phyloP scores from a whole-genome alignment of 768 basidiomycete species.

The Xerocomus spinulosus region DNA sequence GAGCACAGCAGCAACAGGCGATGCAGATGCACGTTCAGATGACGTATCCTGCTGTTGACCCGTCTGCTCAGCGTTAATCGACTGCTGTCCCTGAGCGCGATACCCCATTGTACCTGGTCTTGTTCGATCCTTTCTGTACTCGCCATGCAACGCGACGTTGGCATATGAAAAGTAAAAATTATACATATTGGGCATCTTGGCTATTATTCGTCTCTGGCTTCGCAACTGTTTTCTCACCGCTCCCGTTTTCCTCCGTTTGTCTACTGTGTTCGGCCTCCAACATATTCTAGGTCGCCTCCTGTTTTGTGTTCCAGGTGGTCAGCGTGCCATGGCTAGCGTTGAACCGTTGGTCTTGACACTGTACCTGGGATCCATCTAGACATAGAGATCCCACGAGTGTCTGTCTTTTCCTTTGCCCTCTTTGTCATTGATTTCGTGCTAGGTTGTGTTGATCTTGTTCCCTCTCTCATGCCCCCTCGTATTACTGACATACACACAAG shows the following conservation, averaged over 20 bases:
- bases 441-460: slow-evolving; percentile 22
- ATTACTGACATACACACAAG: slow-evolving; percentile 16
- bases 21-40: slow-evolving; percentile 29
- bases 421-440: background rate
- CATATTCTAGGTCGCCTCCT: slow-evolving; percentile 30
- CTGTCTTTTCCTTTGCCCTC: background rate
- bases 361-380: slow-evolving; percentile 13
- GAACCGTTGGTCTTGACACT: background rate
- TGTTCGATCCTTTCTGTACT: background rate
- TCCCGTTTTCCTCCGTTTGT: background rate
- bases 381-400: slow-evolving; percentile 13
- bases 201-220: slow-evolving; percentile 18
- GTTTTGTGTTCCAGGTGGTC: slow-evolving; percentile 3
- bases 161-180: slow-evolving; percentile 32
- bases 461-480: background rate
- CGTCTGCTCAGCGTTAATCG: slow-evolving; percentile 14
- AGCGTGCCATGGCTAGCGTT: slow-evolving; percentile 10
- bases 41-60: slow-evolving; percentile 18
- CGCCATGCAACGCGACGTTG: background rate
- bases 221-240: slow-evolving; percentile 8
- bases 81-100: slow-evolving; percentile 2
- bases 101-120: slow-evolving; percentile 11
- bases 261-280: slow-evolving; percentile 26
- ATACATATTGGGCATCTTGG: slow-evolving; percentile 34
- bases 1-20: slow-evolving; percentile 31